Conservation (phyloP, 2,329 filamentous ascomycete species). For the Taxawa tesnikishii region DNA sequence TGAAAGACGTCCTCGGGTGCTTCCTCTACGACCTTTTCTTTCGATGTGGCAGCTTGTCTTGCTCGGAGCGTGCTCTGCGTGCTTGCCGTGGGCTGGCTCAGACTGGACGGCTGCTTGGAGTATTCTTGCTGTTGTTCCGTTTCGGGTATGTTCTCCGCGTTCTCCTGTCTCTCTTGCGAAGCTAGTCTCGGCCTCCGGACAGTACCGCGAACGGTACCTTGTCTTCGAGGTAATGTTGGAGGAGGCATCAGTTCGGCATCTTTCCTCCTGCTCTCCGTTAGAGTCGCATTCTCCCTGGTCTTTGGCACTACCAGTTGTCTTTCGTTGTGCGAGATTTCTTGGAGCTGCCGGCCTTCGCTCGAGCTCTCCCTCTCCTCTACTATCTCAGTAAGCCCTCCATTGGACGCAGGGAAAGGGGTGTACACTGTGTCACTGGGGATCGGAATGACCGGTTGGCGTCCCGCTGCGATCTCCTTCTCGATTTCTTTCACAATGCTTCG, state of each 20-base stretch:
- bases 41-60: background rate
- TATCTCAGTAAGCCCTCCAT: conserved; percentile 22
- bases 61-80: conserved; percentile 6
- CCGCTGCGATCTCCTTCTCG: conserved; percentile 34
- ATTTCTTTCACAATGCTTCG: conserved; percentile 38
- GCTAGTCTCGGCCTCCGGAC: conserved; percentile 3
- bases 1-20: no score
- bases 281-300: background rate
- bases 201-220: conserved; percentile 3
- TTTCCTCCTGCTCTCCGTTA: conserved; percentile 8
- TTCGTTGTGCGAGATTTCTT: conserved; percentile 35
- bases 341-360: conserved; percentile 24
- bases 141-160: background rate
- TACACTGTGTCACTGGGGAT: conserved; percentile 37
- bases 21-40: background rate
- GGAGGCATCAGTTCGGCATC: conserved; percentile 22
- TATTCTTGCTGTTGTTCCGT: background rate
- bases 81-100: conserved; percentile 8
- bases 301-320: conserved; percentile 8
- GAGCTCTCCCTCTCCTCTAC: conserved; percentile 28
- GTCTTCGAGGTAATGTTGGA: conserved; percentile 10
- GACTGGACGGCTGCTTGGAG: background rate
- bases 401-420: conserved; percentile 28
- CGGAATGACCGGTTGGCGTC: conserved; percentile 35
- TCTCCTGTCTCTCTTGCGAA: conserved; percentile 1